Conservation (phyloP, 2,329 filamentous ascomycete species). For the Endoconidiophora polonica region DNA sequence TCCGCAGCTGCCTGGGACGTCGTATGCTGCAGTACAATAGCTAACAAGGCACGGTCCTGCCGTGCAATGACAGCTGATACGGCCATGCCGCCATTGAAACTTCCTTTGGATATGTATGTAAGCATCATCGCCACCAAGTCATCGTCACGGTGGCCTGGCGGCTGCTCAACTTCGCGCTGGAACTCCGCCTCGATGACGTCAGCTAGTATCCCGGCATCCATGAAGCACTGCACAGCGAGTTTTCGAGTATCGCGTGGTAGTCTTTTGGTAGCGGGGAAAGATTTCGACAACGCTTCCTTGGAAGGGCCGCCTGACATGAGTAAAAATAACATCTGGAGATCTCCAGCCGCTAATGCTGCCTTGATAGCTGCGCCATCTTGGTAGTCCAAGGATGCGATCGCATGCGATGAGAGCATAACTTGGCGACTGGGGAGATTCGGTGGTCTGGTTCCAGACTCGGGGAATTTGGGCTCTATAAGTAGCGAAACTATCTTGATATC, state of each 20-base stretch:
- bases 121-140: constrained; percentile 36
- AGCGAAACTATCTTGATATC: constrained; percentile 32
- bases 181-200: constrained; percentile 32
- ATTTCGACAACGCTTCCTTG: constrained; percentile 28
- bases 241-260: constrained; percentile 28
- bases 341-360: constrained; percentile 29
- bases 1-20: constrained; percentile 30
- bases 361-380: constrained; percentile 34
- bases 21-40: constrained; percentile 28
- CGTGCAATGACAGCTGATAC: constrained; percentile 32
- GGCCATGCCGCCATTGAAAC: constrained; percentile 34
- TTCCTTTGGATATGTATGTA: constrained; percentile 35
- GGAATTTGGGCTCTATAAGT: constrained; percentile 32
- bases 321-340: constrained; percentile 27
- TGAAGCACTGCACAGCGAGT: constrained; percentile 32
- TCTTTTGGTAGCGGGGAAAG: constrained; percentile 32
- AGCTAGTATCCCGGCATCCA: constrained; percentile 30
- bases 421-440: constrained; percentile 8
- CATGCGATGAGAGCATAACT: constrained; percentile 22
- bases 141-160: constrained; percentile 30
- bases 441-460: constrained; percentile 18
- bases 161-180: constrained; percentile 34
- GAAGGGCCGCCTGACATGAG: constrained; percentile 32
- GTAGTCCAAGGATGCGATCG: constrained; percentile 35
- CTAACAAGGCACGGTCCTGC: constrained; percentile 29